phyloP scores from a whole-genome alignment of 2,329 filamentous ascomycete genomes.

The Hortaea sp. region DNA sequence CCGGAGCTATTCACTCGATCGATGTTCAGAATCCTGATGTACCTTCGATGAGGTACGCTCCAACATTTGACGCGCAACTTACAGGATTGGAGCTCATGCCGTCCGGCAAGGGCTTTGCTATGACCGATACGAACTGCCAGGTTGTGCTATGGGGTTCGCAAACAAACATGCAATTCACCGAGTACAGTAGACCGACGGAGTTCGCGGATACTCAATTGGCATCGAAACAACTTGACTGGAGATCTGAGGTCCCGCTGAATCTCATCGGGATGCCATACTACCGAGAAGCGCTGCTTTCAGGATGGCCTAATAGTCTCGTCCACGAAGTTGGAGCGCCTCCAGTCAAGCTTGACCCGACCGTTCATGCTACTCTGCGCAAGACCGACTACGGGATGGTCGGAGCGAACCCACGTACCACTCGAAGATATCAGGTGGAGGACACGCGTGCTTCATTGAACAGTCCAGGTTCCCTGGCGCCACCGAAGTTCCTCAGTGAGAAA shows the following conservation, averaged over 20 bases:
- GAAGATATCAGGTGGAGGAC: constrained; percentile 64
- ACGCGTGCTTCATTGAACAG: constrained; percentile 43
- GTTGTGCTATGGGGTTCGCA: constrained; percentile 86
- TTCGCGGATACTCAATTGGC: constrained; percentile 59
- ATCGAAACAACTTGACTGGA: constrained; percentile 33
- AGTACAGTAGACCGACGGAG: constrained; percentile 67
- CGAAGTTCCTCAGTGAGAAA: constrained; percentile 93
- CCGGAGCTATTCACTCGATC: constrained; percentile 88
- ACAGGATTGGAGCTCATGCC: constrained; percentile 76
- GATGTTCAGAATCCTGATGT: constrained; percentile 90
- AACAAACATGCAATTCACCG: constrained; percentile 75
- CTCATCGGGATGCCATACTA: constrained; percentile 89
- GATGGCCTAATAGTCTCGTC: constrained; percentile 75
- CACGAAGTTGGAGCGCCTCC: constrained; percentile 82
- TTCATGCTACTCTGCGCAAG: constrained; percentile 58
- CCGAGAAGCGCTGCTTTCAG: constrained; percentile 73
- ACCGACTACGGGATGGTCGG: constrained; percentile 54
- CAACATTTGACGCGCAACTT: constrained; percentile 60
- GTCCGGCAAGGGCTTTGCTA: constrained; percentile 73
- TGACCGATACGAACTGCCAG: constrained; percentile 68
- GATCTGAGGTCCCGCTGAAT: constrained; percentile 65
- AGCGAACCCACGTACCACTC: constrained; percentile 49
- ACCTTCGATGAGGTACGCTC: constrained; percentile 74
- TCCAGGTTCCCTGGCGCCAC: constrained; percentile 58
- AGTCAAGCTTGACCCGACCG: constrained; percentile 58